A percentile compares a stretch with the other conserved stretches of the same genome.
phyloP scores from a whole-genome alignment of 768 basidiomycete species.

The Tylopilus sp. region DNA sequence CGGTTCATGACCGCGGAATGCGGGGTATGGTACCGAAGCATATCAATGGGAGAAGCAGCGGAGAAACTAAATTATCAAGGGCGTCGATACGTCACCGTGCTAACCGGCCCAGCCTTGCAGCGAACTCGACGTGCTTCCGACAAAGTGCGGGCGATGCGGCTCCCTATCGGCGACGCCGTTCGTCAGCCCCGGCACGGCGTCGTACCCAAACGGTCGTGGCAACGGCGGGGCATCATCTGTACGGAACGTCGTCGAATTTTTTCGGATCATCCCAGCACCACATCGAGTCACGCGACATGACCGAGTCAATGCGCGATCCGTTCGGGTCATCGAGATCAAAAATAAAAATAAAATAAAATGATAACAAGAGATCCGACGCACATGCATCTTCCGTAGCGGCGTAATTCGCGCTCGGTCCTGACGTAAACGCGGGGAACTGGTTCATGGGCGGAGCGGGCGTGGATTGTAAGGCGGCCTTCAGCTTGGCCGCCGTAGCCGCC shows the following conservation, averaged over 20 bases:
- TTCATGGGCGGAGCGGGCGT: constrained; percentile 7
- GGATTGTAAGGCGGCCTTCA: constrained; percentile 25
- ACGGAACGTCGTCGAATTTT: too few relatives aligned
- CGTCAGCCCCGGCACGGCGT: background rate
- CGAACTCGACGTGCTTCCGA: constrained; percentile 24
- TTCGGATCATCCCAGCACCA: constrained; percentile 2
- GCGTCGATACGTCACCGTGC: background rate
- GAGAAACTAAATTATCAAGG: background rate
- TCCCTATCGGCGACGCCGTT: constrained; percentile 6
- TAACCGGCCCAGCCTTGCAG: constrained; percentile 30
- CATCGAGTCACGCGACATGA: background rate
- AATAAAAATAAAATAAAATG: constrained; percentile 1
- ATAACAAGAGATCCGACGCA: constrained; percentile 21
- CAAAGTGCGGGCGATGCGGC: constrained; percentile 5
- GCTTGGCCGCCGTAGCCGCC: constrained; percentile 27
- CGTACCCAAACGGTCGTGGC: constrained; percentile 13
- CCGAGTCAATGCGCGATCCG: background rate
- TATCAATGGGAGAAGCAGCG: background rate
- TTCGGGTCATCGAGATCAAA: constrained; percentile 1
- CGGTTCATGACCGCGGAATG: background rate
- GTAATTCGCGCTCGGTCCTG: constrained; percentile 16
- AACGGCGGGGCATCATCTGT: constrained; percentile 10
- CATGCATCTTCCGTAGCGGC: constrained; percentile 22
- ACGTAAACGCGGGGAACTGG: constrained; percentile 20
- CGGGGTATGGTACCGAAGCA: background rate